Evolutionary conservation across 768 basidiomycete species (phyloP).

Genomic region (Dioszegia crocea): DNA sequence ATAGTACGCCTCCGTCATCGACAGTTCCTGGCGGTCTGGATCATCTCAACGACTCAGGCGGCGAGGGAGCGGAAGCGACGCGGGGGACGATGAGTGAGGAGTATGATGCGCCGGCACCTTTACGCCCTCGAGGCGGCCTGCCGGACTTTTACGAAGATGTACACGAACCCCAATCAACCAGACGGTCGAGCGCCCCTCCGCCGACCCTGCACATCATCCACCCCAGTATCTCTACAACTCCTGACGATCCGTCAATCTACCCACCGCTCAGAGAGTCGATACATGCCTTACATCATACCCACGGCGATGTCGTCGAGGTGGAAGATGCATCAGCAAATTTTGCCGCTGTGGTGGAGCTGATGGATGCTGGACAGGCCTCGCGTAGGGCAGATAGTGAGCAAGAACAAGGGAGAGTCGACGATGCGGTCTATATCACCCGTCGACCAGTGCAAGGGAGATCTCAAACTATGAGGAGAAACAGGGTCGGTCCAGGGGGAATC

Average conservation of each 20-base stretch:
- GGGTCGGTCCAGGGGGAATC: slow-evolving; percentile 25
- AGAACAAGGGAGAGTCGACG: slow-evolving; percentile 11
- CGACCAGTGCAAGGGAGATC: slow-evolving; percentile 6
- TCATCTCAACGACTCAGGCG: neutral
- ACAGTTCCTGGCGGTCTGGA: neutral
- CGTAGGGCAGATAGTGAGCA: neutral
- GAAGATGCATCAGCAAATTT: neutral
- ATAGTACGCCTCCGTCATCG: neutral
- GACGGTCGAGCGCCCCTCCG: neutral
- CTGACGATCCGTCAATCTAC: neutral
- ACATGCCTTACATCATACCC: neutral
- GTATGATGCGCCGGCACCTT: neutral
- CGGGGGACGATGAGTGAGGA: neutral
- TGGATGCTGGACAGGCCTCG: slow-evolving; percentile 14
- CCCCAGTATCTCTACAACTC: neutral
- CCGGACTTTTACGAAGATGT: neutral
- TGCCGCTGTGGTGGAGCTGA: slow-evolving; percentile 20
- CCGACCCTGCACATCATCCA: slow-evolving; percentile 6
- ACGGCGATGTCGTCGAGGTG: neutral
- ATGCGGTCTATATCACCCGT: neutral
- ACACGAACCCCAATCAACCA: neutral
- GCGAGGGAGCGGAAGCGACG: neutral
- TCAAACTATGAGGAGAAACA: slow-evolving; percentile 23
- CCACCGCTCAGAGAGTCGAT: neutral
- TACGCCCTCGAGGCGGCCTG: neutral